Evolutionary conservation across 805 yeast species (phyloP).

Genomic region (Wickerhamiella cacticola): DNA sequence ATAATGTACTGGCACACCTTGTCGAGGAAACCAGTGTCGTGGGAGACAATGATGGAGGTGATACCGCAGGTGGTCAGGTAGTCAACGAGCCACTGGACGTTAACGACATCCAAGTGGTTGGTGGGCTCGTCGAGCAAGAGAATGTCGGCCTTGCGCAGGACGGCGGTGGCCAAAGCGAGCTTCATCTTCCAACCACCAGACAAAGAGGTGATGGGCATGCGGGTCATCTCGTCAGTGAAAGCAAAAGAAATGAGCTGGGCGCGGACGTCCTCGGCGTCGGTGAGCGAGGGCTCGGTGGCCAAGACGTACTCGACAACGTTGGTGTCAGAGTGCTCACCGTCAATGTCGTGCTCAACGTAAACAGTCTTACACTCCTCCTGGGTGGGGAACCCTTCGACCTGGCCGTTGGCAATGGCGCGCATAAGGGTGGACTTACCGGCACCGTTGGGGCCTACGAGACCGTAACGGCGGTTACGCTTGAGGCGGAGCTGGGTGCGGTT

Average conservation of each 20-base stretch:
- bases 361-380: constrained; percentile 99
- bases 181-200: constrained; percentile 99
- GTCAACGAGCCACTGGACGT: constrained; percentile 99
- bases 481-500: constrained; percentile 98
- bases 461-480: constrained; percentile 93
- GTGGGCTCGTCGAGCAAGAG: constrained; percentile 98
- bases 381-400: constrained; percentile 99
- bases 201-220: constrained; percentile 87
- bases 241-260: constrained; percentile 78
- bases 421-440: constrained; percentile 98
- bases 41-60: constrained; percentile 96
- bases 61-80: constrained; percentile 98
- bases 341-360: constrained; percentile 99
- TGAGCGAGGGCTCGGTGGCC: constrained; percentile 43
- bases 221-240: constrained; percentile 87
- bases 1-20: constrained; percentile 95
- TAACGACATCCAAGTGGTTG: constrained; percentile 98
- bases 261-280: constrained; percentile 49
- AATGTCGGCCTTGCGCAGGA: constrained; percentile 94
- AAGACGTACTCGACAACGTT: constrained; percentile 85
- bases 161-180: constrained; percentile 98
- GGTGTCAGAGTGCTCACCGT: constrained; percentile 95
- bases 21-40: constrained; percentile 99
- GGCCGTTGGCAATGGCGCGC: constrained; percentile 96
- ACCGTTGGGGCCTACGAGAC: constrained; percentile 98